Percentiles rank a stretch among this genome's conserved stretches.
Conservation (phyloP, 2,329 filamentous ascomycete genomes). For the Sporothrix pseudoabietina region DNA sequence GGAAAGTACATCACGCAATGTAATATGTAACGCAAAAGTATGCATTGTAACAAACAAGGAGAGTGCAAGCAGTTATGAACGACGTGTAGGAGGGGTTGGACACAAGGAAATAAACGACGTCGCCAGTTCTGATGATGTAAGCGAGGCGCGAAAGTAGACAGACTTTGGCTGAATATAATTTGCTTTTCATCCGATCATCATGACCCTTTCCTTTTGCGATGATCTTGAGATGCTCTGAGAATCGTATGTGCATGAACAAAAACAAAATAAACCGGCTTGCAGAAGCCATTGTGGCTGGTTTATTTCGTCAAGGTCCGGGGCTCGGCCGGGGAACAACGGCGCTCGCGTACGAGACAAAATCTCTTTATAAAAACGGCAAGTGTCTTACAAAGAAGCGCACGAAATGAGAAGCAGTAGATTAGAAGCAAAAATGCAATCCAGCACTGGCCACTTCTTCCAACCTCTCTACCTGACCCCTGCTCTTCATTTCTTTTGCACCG, state of each 20-base stretch:
- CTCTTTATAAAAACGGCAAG: background rate
- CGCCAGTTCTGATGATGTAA: background rate
- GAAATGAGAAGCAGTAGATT: background rate
- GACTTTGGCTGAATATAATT: too few relatives aligned
- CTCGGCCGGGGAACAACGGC: background rate
- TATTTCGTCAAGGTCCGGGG: background rate
- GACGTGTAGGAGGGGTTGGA: background rate
- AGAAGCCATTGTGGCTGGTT: background rate
- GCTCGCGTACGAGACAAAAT: background rate
- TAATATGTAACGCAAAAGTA: background rate
- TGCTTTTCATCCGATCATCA: background rate
- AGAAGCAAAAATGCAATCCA: background rate
- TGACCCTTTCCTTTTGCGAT: too few relatives aligned
- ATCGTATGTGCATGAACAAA: background rate
- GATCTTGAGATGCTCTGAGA: background rate
- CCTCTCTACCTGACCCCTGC: background rate
- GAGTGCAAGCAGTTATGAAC: background rate
- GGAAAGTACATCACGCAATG: background rate
- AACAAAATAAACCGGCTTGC: background rate
- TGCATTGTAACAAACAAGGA: slow-evolving; percentile 12
- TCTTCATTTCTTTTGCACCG: background rate
- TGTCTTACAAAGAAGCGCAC: slow-evolving; percentile 1
- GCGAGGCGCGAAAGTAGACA: background rate
- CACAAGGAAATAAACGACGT: too few relatives aligned
- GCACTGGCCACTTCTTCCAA: background rate